Conservation (phyloP, 441 rosid genomes). For the Syzygium malaccense region DNA sequence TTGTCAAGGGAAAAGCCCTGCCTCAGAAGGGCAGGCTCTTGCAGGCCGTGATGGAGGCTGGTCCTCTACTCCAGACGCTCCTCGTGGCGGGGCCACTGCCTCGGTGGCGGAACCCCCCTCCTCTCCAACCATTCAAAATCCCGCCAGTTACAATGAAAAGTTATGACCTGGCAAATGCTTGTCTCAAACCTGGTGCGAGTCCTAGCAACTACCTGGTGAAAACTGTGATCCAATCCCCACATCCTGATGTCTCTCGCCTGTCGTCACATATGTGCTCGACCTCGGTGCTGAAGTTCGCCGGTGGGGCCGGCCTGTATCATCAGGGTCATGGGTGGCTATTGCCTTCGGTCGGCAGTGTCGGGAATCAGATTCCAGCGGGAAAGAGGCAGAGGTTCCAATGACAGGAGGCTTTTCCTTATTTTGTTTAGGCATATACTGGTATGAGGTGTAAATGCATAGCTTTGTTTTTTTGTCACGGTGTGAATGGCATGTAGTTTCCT, state of each 20-base stretch:
- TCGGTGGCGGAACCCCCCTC: constrained; percentile 89
- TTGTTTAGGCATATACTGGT: constrained; percentile 10
- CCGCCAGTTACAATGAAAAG: constrained; percentile 38
- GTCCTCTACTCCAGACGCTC: constrained; percentile 73
- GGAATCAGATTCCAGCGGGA: constrained; percentile 16
- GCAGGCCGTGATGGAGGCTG: constrained; percentile 60
- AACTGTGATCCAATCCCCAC: constrained; percentile 2
- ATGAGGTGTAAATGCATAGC: constrained; percentile 28
- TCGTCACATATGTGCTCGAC: constrained; percentile 35
- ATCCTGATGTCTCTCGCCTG: constrained; percentile 16
- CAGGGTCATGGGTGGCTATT: constrained; percentile 11
- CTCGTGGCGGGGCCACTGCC: constrained; percentile 87
- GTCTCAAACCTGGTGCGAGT: constrained; percentile 1
- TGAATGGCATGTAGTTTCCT: background rate
- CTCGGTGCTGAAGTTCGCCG: constrained; percentile 40
- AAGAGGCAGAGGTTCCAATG: constrained; percentile 62
- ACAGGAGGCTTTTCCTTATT: background rate
- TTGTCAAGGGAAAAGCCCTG: constrained; percentile 40
- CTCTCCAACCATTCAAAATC: constrained; percentile 41
- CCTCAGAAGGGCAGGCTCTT: constrained; percentile 71
- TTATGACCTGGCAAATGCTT: constrained; percentile 4
- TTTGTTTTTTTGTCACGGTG: background rate
- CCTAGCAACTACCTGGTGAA: background rate
- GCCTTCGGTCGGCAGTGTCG: background rate
- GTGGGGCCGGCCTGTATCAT: constrained; percentile 18